Percentiles rank a stretch among this genome's conserved stretches.
Conservation (phyloP, 805 yeast species). For the Myxozyma sirexii region DNA sequence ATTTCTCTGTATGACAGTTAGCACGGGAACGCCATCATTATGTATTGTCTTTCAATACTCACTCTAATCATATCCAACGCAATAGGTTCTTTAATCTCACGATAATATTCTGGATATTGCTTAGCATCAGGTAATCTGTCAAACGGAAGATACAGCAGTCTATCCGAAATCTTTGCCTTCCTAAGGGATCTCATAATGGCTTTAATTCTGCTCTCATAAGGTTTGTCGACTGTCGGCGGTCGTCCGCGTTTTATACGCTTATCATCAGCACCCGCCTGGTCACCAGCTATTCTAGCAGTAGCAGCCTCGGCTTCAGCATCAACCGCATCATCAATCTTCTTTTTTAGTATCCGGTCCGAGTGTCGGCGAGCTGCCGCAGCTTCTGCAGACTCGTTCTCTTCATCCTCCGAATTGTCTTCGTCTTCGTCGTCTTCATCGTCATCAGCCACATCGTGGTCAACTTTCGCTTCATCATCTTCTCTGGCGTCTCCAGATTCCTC, state of each 20-base stretch:
- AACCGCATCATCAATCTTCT: slow-evolving; percentile 34
- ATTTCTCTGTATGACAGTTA: slow-evolving; percentile 58
- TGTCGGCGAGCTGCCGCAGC: slow-evolving; percentile 11
- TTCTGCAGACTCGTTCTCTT: slow-evolving; percentile 22
- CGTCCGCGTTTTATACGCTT: slow-evolving; percentile 73
- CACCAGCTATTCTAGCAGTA: neutral
- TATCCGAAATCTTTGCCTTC: slow-evolving; percentile 58
- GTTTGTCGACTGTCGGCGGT: slow-evolving; percentile 88
- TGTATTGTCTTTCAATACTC: neutral
- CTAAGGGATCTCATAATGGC: slow-evolving; percentile 79
- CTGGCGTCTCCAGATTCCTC: slow-evolving; percentile 31
- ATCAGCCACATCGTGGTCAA: slow-evolving; percentile 36
- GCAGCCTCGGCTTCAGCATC: slow-evolving; percentile 5
- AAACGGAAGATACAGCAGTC: slow-evolving; percentile 21
- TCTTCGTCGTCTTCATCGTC: slow-evolving; percentile 33
- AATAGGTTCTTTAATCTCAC: slow-evolving; percentile 61
- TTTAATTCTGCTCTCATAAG: slow-evolving; percentile 90
- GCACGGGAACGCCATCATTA: neutral
- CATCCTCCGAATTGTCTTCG: slow-evolving; percentile 32
- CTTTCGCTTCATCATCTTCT: slow-evolving; percentile 37
- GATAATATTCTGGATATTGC: slow-evolving; percentile 83
- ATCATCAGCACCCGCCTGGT: slow-evolving; percentile 35
- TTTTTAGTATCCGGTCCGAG: slow-evolving; percentile 10
- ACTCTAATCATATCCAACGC: slow-evolving; percentile 54
- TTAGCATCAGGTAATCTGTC: slow-evolving; percentile 62